Percentiles rank a stretch among this genome's conserved stretches.
Conservation (phyloP, 139 green algal genomes). For the Chlamydomonas urium region DNA sequence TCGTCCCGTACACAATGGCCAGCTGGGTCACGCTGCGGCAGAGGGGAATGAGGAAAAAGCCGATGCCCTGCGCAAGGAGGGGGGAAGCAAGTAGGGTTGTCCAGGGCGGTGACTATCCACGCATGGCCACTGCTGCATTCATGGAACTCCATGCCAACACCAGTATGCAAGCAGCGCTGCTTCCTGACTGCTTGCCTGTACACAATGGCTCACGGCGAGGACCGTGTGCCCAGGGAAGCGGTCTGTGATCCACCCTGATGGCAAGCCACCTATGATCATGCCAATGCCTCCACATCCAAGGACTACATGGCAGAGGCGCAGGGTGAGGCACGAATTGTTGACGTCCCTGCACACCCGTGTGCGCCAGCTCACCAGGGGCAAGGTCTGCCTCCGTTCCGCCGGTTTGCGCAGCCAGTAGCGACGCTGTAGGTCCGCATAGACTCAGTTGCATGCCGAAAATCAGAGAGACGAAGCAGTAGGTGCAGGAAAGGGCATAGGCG, state of each 20-base stretch:
- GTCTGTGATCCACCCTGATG: constrained; percentile 2
- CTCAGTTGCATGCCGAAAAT: constrained; percentile 5
- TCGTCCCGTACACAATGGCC: constrained; percentile 4
- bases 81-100: background rate
- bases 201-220: background rate
- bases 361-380: constrained; percentile 2
- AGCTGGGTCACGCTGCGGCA: background rate
- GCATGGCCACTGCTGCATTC: background rate
- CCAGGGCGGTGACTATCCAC: background rate
- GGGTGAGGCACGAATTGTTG: too few relatives aligned
- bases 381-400: constrained; percentile 8
- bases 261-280: constrained; percentile 1
- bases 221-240: background rate
- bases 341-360: too few relatives aligned
- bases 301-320: too few relatives aligned
- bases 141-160: background rate
- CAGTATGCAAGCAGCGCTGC: background rate
- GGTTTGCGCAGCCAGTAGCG: background rate
- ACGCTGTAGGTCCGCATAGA: background rate
- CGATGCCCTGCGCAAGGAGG: background rate
- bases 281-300: background rate
- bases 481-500: too few relatives aligned
- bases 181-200: background rate
- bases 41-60: constrained; percentile 2
- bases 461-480: constrained; percentile 1